These are phyloP conservation scores for Acer saccharum DNA, from an alignment of 345 rosid genomes.

Conservation along the genomic window DNA sequence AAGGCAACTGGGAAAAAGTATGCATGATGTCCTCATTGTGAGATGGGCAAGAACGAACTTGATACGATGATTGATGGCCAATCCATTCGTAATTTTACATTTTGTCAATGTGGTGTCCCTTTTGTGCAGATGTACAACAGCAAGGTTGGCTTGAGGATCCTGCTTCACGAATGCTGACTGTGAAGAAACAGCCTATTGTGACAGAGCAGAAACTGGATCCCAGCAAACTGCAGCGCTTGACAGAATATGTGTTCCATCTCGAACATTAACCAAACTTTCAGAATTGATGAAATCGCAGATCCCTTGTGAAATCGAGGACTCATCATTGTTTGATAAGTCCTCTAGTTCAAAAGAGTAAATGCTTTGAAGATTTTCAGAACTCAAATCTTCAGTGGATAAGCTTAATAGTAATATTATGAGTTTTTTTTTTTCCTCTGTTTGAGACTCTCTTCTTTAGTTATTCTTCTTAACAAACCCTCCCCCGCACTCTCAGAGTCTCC, in stretches of 20 bases:
- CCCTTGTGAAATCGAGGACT: neutral
- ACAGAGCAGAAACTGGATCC: conserved; percentile 76
- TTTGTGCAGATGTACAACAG: conserved; percentile 61
- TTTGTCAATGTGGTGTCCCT: conserved; percentile 8
- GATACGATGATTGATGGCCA: neutral
- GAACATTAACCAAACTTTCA: conserved; percentile 43
- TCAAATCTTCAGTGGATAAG: neutral
- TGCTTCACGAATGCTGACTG: conserved; percentile 65
- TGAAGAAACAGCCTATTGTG: conserved; percentile 58
- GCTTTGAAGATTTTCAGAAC: conserved; percentile 12
- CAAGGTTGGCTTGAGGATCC: conserved; percentile 76
- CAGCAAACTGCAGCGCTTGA: conserved; percentile 72
- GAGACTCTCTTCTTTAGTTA: too few species aligned
- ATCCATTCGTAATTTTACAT: neutral
- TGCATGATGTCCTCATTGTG: neutral
- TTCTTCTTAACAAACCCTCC: too few species aligned
- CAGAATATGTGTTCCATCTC: conserved; percentile 81
- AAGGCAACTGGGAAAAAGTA: neutral
- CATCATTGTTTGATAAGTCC: neutral
- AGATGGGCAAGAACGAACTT: neutral
- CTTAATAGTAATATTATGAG: neutral
- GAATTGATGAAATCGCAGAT: neutral
- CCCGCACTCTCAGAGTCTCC: too few species aligned
- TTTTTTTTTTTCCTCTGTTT: too few species aligned
- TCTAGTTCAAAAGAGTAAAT: neutral